Base-by-base conservation (phyloP, 2,329 filamentous ascomycete species). In the Aspergillus sp. region DNA sequence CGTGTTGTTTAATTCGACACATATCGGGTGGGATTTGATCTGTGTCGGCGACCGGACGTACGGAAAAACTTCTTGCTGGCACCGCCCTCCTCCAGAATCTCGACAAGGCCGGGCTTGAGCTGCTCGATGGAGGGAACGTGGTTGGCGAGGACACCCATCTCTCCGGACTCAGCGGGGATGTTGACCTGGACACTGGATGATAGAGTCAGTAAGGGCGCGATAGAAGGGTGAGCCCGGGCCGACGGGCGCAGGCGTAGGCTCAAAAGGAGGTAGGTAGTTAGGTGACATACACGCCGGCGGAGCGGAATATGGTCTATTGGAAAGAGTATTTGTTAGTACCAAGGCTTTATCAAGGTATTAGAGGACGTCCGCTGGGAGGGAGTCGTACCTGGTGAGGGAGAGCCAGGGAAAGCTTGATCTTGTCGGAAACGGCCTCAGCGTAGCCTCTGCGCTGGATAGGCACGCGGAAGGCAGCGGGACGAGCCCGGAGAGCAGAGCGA, bases 41-140 rank as follows among this genome's bases (percentile, higher is more conserved):
- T 59, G 51, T 48, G 60, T 57, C 52, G 55, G 48, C 40, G 19
- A 24, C 68, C 61, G 64, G 63, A 72, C 91, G 70, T 90, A 96
- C 93, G 86, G 89, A 99, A 99, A 84, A 95, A 99, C 81, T 96
- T 91, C 87, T 99, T 99, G 90, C 77, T 88, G 66, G 77, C 75
- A 74, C 91, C 90, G 74, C 82, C 86, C 86, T 99, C 95, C 84
- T 98, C 93, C 68, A 98, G 86, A 74, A 99, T 85, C 84, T 98
- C 93, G 68, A 99, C 85, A 68, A 98, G 82, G 73, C 95, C 95
- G 62, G 95, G 93, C 86, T 96, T 96, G 79, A 99, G 85, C 85
- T 99, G 95, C 85, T 99, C 95, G 75, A 99, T 98, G 62, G 93
- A 92, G 66, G 95, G 93, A 72, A 99, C 95, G 86, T 99, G 95